Evolutionary conservation across 768 basidiomycete genomes (phyloP).

Genomic region (Naganishia vishniacii): DNA sequence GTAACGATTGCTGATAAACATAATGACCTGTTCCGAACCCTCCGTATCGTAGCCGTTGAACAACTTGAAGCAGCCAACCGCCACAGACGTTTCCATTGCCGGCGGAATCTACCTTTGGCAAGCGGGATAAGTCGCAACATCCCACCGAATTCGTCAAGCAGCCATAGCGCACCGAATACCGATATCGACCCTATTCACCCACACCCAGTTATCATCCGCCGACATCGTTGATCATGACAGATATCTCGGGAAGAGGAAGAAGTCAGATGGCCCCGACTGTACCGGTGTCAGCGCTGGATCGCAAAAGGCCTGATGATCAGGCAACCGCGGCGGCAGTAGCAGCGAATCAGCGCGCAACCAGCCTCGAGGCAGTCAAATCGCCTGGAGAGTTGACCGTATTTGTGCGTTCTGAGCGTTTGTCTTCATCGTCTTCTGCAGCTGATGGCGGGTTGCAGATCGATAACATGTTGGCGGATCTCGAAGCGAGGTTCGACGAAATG

Average conservation of each 20-base stretch:
- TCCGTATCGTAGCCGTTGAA: no score
- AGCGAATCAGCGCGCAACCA: slow-evolving; percentile 10
- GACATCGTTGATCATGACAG: no score
- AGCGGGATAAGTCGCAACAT: no score
- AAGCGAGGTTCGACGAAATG: slow-evolving; percentile 87
- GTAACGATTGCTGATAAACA: no score
- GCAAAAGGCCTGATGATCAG: slow-evolving; percentile 6
- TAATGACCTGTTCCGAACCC: no score
- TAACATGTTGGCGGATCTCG: slow-evolving; percentile 78
- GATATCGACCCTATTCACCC: no score
- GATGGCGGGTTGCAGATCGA: slow-evolving; percentile 62
- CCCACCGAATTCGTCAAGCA: no score
- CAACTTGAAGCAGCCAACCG: no score
- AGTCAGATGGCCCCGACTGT: neutral
- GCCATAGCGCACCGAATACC: no score
- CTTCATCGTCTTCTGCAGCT: neutral
- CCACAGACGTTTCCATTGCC: no score
- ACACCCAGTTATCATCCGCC: no score
- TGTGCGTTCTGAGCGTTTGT: slow-evolving; percentile 54
- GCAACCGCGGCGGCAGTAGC: slow-evolving; percentile 9
- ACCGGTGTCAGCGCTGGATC: slow-evolving; percentile 4
- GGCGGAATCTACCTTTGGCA: no score
- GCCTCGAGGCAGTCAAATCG: slow-evolving; percentile 53
- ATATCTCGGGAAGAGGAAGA: neutral
- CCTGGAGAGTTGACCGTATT: slow-evolving; percentile 92